A percentile compares a stretch with the other conserved stretches of the same genome.
Conservation (phyloP, 345 rosid species). For the Gossypioides kirkii region DNA sequence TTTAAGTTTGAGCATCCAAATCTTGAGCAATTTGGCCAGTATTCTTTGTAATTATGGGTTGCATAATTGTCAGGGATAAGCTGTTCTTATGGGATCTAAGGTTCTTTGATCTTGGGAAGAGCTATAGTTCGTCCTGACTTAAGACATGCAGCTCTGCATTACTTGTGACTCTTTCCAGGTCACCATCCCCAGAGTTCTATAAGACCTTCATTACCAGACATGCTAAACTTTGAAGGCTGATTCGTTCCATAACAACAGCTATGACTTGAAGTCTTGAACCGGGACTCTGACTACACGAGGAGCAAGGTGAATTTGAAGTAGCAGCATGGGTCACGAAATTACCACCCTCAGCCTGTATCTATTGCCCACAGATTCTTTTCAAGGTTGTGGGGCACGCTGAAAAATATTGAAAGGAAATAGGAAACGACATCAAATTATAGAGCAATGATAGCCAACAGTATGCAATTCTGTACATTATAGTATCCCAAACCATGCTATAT, state of each 20-base stretch:
- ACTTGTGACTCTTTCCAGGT: slow-evolving; percentile 38
- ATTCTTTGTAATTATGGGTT: slow-evolving; percentile 15
- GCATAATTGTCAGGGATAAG: slow-evolving; percentile 29
- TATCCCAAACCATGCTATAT: background rate
- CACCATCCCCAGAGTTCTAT: slow-evolving; percentile 19
- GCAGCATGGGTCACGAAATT: slow-evolving; percentile 20
- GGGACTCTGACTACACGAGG: slow-evolving; percentile 68
- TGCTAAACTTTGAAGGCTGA: slow-evolving; percentile 29
- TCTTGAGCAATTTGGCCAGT: slow-evolving; percentile 31
- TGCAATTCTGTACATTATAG: background rate
- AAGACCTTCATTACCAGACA: slow-evolving; percentile 24
- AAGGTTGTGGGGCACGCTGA: slow-evolving; percentile 97
- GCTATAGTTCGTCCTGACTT: slow-evolving; percentile 34
- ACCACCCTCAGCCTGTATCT: slow-evolving; percentile 27
- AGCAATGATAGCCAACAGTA: background rate
- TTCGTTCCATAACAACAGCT: slow-evolving; percentile 60
- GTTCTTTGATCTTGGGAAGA: slow-evolving; percentile 44
- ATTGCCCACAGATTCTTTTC: slow-evolving; percentile 94
- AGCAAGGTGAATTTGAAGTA: slow-evolving; percentile 54
- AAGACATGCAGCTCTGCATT: slow-evolving; percentile 44
- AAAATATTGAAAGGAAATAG: slow-evolving; percentile 19
- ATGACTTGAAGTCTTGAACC: slow-evolving; percentile 80
- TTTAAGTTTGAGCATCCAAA: slow-evolving; percentile 39
- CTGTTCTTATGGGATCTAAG: slow-evolving; percentile 29
- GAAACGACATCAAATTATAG: slow-evolving; percentile 12